Base-by-base conservation (phyloP, 257 asterid genomes). In the Prunella vulgaris region DNA sequence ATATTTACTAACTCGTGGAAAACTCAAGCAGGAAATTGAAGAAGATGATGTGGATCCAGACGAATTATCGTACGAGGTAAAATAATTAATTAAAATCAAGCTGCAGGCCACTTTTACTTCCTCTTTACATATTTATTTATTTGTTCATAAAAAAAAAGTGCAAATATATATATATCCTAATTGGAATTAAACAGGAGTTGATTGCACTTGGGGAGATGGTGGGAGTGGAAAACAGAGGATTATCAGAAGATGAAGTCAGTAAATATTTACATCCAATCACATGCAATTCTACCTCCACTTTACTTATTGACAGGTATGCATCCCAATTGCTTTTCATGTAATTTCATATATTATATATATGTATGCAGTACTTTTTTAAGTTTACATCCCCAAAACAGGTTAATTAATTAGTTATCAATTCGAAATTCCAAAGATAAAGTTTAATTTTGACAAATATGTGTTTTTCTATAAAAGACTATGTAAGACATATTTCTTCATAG, bases 1-100 rank as follows among this genome's bases (percentile, higher is more conserved):
- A 58, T 18, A 15, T 53, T 63, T 5, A 10, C n/a, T 37, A 52
- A 46, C 20, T 44, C 24, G 0, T 60, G 56, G 24, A 54, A 37
- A 49, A 10, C 48, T 15, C 2, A 15, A 32, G 68, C 27, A 84
- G 88, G 87, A 77, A 2, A 59, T 82, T 63, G 93, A 82, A 72
- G 86, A 84, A 57, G 93, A 84, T 73, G 93, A 84, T 37, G 75
- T 86, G 14, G 86, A 86, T 79, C 93, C 90, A 49, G 93, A 86
- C 66, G 76, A 78, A 77, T 79, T 86, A 60, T 84, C 93, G 0
- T 86, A 86, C 21, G 90, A 86, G 93, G 93, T 83, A 67, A 48
- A 32, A 3, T 15, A 15, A n/a, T n/a, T n/a, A 8, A 64, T n/a
- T 15, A n/a, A 20, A 17, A 6, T 18, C 17, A n/a, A n/a, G n/a